Evolutionary conservation across 176 grass and related monocot genomes (phyloP).

Genomic region (Ananas comosus): DNA sequence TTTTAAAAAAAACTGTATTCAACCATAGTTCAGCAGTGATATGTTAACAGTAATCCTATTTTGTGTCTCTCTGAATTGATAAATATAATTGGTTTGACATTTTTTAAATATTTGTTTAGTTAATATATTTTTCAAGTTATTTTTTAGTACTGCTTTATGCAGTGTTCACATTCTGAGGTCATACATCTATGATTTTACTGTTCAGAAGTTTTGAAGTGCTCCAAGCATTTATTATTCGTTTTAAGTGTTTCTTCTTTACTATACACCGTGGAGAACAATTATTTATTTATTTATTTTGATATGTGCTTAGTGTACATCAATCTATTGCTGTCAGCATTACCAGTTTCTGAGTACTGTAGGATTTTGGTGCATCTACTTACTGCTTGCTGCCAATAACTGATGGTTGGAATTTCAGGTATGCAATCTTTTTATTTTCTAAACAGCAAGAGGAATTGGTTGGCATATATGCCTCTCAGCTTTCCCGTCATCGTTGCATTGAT

Average conservation of each 20-base stretch:
- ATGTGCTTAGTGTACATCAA: no score
- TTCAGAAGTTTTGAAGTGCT: not conserved
- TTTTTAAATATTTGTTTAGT: not conserved
- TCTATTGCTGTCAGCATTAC: no score
- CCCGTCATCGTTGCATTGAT: conserved; percentile 71
- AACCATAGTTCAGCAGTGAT: no score
- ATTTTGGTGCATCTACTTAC: no score
- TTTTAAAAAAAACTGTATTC: no score
- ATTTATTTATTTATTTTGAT: no score
- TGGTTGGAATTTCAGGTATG: conserved; percentile 58
- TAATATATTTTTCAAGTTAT: not conserved
- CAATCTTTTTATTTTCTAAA: conserved; percentile 81
- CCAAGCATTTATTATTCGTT: not conserved
- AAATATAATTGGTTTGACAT: not conserved
- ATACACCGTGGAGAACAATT: no score
- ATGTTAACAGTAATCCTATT: no score
- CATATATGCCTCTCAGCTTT: conserved; percentile 87
- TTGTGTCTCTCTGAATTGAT: no score
- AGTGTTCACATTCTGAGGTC: no score
- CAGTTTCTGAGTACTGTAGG: no score
- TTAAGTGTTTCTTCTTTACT: no score
- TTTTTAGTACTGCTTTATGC: not conserved
- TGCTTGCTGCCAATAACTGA: not conserved
- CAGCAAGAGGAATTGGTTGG: conserved; percentile 94
- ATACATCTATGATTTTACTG: not conserved